phyloP scores from a whole-genome alignment of 768 basidiomycete genomes.

The Lepiota brunneoincarnata region DNA sequence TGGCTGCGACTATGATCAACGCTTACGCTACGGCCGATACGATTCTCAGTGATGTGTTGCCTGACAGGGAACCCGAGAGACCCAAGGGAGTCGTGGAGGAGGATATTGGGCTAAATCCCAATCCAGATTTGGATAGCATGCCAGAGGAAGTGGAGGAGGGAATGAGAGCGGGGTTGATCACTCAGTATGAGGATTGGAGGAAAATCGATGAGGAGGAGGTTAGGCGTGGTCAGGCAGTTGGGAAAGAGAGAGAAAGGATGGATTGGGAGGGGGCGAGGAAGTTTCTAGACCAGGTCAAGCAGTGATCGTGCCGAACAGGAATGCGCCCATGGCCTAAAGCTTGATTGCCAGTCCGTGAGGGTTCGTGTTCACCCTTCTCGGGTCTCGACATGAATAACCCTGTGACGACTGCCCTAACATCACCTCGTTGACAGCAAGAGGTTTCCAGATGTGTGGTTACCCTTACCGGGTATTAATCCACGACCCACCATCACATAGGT shows the following conservation, averaged over 20 bases:
- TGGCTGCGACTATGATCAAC: conserved; percentile 92
- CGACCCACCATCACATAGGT: too few species aligned
- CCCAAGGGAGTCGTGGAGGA: conserved; percentile 9
- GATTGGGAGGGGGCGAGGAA: conserved; percentile 54
- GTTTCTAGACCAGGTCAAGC: conserved; percentile 16
- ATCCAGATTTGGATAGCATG: conserved; percentile 40
- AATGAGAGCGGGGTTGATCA: conserved; percentile 40
- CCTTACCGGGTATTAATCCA: too few species aligned
- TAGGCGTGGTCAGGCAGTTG: conserved; percentile 47
- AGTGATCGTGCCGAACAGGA: neutral
- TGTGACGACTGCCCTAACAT: too few species aligned
- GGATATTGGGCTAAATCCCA: conserved; percentile 26
- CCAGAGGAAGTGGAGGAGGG: conserved; percentile 48
- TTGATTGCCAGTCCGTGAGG: too few species aligned
- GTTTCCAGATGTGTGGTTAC: too few species aligned
- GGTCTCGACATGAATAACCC: too few species aligned
- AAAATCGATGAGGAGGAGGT: conserved; percentile 70
- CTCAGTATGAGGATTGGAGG: conserved; percentile 75
- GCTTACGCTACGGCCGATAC: conserved; percentile 78
- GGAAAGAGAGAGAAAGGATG: conserved; percentile 81
- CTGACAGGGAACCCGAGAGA: conserved; percentile 2
- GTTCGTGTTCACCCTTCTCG: too few species aligned
- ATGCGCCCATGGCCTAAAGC: neutral
- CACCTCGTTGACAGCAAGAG: too few species aligned
- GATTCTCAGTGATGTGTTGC: conserved; percentile 56